Evolutionary conservation across 228 moss, liverwort and hornwort species (phyloP), one percentile per base, ranked within the genome.

Genomic region (Sphagnum fallax): DNA sequence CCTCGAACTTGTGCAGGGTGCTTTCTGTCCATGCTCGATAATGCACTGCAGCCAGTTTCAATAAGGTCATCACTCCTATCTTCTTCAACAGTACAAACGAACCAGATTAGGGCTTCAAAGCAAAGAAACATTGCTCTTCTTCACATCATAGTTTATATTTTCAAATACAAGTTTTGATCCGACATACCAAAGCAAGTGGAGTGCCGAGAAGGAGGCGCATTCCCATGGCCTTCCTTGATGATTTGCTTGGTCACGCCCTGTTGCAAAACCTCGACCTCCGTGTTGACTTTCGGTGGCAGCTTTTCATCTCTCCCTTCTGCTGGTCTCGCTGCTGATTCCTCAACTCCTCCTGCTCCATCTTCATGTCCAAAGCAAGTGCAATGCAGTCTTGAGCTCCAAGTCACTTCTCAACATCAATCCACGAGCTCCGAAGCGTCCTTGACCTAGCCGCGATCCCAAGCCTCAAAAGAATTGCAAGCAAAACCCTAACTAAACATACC

Each of bases 1-100:
- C 98, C 73, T 90, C 77, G 72, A 98, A 94, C 74, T 92, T 98
- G 81, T 93, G 98, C 81, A 84, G 75, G 48, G 87, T 78, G 67
- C 74, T 87, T 47, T 66, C 61, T 58, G 88, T 72, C 98, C 98
- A 98, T 59, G 77, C 94, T 79, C 87, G 86, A 72, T 88, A 94
- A 75, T 98, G 94, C 75, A 93, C 97, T 98, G 82, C 65, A 68
- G 57, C 52, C 50, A 71, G 47, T 65, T 32, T 53, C 68, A 68
- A 47, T 5, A 64, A 6, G 4, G 5, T 10, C 8, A 5, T 76
- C 66, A 71, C 49, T 62, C 10, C 53, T 15, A 50, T 15, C 12
- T 4, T 60, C 59, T 60, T 11, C 15, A 60, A 11, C 10, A 51
- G 47, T 10, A 8, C 5, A 48, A 48, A 11, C 6, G 51, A 9